Conservation (phyloP, 768 basidiomycete species). For the Pholiota microspora region DNA sequence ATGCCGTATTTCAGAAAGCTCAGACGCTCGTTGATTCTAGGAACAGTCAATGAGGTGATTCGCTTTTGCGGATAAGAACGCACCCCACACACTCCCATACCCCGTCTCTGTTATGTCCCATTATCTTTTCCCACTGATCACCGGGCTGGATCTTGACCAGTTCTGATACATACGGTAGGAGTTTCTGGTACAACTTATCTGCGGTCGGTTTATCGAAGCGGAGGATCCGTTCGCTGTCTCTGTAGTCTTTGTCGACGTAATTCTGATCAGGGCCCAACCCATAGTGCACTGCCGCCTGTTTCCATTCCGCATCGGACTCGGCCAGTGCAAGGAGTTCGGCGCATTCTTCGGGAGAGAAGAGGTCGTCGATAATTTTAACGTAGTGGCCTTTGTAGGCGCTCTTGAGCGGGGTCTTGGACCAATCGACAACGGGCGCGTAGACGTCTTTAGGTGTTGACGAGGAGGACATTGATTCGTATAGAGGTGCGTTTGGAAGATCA, state of each 20-base stretch:
- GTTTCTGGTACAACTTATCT: slow-evolving; percentile 30
- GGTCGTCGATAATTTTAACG: slow-evolving; percentile 40
- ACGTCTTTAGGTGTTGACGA: not conserved
- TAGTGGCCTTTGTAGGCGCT: slow-evolving; percentile 34
- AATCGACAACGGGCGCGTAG: slow-evolving; percentile 32
- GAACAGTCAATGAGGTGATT: not conserved
- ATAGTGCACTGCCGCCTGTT: slow-evolving; percentile 34
- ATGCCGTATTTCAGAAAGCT: slow-evolving; percentile 43
- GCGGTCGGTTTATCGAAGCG: slow-evolving; percentile 33
- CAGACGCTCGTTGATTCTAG: slow-evolving; percentile 41
- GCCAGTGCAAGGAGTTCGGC: slow-evolving; percentile 34
- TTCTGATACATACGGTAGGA: slow-evolving; percentile 38
- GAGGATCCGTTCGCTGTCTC: slow-evolving; percentile 39
- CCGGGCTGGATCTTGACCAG: slow-evolving; percentile 30
- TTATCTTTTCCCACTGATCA: slow-evolving; percentile 31
- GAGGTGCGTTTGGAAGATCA: too few relatives aligned
- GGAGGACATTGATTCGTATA: too few relatives aligned
- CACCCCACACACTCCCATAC: slow-evolving; percentile 38
- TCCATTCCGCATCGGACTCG: slow-evolving; percentile 33
- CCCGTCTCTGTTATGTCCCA: slow-evolving; percentile 23
- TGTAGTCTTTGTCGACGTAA: slow-evolving; percentile 34
- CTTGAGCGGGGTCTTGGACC: slow-evolving; percentile 33
- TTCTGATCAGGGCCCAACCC: slow-evolving; percentile 24
- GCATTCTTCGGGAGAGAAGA: slow-evolving; percentile 42
- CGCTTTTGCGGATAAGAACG: slow-evolving; percentile 14